Percentiles rank a stretch among this genome's conserved stretches.
Evolutionary conservation across 352 stramenopile genomes (phyloP).

Genomic region (Phytophthora cactorum): DNA sequence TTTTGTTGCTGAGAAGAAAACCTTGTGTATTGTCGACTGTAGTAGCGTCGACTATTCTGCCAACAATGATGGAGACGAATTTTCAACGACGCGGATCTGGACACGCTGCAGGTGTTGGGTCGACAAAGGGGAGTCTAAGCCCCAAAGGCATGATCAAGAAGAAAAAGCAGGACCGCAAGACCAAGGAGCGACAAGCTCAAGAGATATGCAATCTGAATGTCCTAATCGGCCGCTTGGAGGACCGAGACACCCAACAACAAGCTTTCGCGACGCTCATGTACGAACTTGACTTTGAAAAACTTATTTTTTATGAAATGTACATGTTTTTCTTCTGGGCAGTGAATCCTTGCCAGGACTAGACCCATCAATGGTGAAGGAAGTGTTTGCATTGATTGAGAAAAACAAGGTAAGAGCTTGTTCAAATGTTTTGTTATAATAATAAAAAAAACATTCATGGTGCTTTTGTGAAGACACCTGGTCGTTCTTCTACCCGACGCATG

Average conservation of each 20-base stretch:
- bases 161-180: conserved; percentile 54
- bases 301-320: too few relatives aligned
- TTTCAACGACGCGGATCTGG: conserved; percentile 16
- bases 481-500: conserved; percentile 64
- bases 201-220: conserved; percentile 50
- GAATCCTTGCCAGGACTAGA: conserved; percentile 47
- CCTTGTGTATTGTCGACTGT: too few relatives aligned
- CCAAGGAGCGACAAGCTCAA: conserved; percentile 42
- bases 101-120: not conserved
- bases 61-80: conserved; percentile 33
- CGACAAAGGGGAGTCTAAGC: conserved; percentile 15
- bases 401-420: conserved; percentile 50
- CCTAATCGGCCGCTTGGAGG: conserved; percentile 63
- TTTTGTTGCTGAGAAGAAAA: not conserved
- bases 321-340: conserved; percentile 25
- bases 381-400: conserved; percentile 58
- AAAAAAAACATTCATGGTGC: conserved; percentile 3
- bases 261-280: conserved; percentile 60
- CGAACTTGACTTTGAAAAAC: conserved; percentile 1
- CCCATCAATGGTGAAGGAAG: conserved; percentile 41
- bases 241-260: conserved; percentile 72
- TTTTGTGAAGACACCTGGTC: conserved; percentile 39
- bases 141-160: conserved; percentile 47
- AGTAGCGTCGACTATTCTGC: not conserved
- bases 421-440: too few relatives aligned